A percentile compares a stretch with the other conserved stretches of the same genome.
These are phyloP conservation scores for Dendryphion nanum DNA, from an alignment of 2,329 filamentous ascomycete genomes.

Conservation along the genomic window DNA sequence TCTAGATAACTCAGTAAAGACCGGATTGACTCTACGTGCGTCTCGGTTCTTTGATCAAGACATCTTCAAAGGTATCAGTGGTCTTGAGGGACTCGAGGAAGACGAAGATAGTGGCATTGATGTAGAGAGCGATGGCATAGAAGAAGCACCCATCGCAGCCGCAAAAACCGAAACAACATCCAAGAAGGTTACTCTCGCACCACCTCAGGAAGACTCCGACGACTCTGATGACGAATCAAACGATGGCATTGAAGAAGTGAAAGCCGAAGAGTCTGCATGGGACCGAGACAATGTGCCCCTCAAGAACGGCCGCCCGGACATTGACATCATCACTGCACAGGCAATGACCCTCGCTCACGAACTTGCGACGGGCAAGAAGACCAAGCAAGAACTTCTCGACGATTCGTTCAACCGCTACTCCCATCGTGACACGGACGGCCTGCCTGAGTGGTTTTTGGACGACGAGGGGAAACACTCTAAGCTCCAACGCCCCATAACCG, in stretches of 20 bases:
- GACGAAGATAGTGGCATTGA: constrained; percentile 44
- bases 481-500: constrained; percentile 83
- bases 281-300: constrained; percentile 63
- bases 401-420: constrained; percentile 92
- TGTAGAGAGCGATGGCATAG: constrained; percentile 32
- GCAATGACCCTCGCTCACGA: constrained; percentile 96
- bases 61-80: constrained; percentile 82
- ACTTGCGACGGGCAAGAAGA: constrained; percentile 82
- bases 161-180: constrained; percentile 10
- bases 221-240: constrained; percentile 35
- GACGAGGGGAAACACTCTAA: constrained; percentile 85
- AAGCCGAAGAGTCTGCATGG: constrained; percentile 59
- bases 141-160: constrained; percentile 13
- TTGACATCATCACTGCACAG: constrained; percentile 98
- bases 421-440: constrained; percentile 84
- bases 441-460: constrained; percentile 97
- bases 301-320: constrained; percentile 69
- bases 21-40: constrained; percentile 78
- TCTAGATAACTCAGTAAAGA: constrained; percentile 54
- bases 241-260: constrained; percentile 63
- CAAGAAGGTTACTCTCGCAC: constrained; percentile 14
- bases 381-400: constrained; percentile 76
- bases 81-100: constrained; percentile 58
- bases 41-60: constrained; percentile 91
- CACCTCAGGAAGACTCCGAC: constrained; percentile 7